Base-by-base conservation (phyloP, 2,329 filamentous ascomycete genomes). In the Colletotrichum noveboracense region DNA sequence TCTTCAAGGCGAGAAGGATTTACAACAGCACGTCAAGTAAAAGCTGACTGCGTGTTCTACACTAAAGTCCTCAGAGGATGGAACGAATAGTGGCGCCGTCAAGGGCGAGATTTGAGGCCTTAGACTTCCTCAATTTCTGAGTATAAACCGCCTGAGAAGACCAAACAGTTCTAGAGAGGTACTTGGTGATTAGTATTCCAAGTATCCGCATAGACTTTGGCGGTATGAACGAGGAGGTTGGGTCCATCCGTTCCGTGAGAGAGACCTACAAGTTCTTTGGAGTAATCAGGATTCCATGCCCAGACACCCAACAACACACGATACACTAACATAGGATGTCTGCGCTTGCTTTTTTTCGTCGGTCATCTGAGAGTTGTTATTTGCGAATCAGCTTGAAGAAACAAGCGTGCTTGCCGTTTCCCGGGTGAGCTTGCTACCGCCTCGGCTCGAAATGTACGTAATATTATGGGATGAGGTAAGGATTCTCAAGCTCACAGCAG, bases 191-290 rank as follows among this genome's bases (percentile, higher is more conserved):
- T n/a, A 0, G 9, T n/a, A 43, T 28, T 28, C 1, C 2, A 43
- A 3, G 38, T 3, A 5, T 5, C 38, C 5, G 18, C 5, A 43
- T 3, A n/a, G 3, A 10, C 0, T n/a, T 43, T 48, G 18, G 14
- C 43, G 43, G 7, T 48, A 48, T 12, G 5, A 6, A 21, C 4
- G 43, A n/a, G 3, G 2, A 6, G 6, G 43, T 3, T 21, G 3
- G 18, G 3, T 4, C 3, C 10, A 21, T 21, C 3, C 1, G 1
- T 21, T 4, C 6, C 43, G 4, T 4, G n/a, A 21, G 18, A 21
- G n/a, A 21, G 18, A 21, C 10, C 18, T 6, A 4, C 43, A 21
- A 4, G 10, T 21, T 48, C 9, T n/a, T 21, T 48, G 43, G 43
- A 48, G 43, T 48, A 12, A 2, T 12, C 43, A 21, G 9, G 5